Percentiles rank a stretch among this genome's conserved stretches.
Conservation (phyloP, 2,329 filamentous ascomycete species). For the Diaporthe citri region DNA sequence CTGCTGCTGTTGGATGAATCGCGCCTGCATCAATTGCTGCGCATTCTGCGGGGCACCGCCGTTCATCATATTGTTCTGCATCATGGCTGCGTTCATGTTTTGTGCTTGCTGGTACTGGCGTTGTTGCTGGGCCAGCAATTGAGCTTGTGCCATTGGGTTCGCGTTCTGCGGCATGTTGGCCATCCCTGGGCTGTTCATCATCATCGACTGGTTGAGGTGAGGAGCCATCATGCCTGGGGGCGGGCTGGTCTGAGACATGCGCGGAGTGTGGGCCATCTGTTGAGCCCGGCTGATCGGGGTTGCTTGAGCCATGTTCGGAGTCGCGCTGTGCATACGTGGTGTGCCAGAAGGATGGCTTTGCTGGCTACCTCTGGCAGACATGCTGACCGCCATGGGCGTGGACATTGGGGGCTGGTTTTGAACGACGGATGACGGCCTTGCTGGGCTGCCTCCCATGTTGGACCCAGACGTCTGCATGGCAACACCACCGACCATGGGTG, state of each 20-base stretch:
- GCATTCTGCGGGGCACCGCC: slow-evolving; percentile 53
- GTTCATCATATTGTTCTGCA: slow-evolving; percentile 56
- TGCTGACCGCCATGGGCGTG: slow-evolving; percentile 71
- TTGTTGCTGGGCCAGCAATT: slow-evolving; percentile 58
- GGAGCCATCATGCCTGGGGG: slow-evolving; percentile 71
- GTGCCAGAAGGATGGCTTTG: slow-evolving; percentile 75
- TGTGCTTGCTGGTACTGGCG: slow-evolving; percentile 60
- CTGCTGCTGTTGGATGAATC: slow-evolving; percentile 53
- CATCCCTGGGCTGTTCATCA: slow-evolving; percentile 64
- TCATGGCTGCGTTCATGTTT: slow-evolving; percentile 49
- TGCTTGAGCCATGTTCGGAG: slow-evolving; percentile 70
- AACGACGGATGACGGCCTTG: slow-evolving; percentile 75
- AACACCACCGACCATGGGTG: slow-evolving; percentile 72
- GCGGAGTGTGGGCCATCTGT: slow-evolving; percentile 66
- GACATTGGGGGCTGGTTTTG: slow-evolving; percentile 69
- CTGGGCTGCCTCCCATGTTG: slow-evolving; percentile 76
- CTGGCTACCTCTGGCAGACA: slow-evolving; percentile 75
- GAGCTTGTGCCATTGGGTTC: slow-evolving; percentile 53
- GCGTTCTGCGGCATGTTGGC: slow-evolving; percentile 55
- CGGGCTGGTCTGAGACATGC: slow-evolving; percentile 73
- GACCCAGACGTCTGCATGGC: slow-evolving; percentile 76
- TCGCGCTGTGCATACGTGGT: slow-evolving; percentile 71
- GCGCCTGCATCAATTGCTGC: slow-evolving; percentile 50
- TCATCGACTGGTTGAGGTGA: slow-evolving; percentile 65
- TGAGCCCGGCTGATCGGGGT: slow-evolving; percentile 68